Evolutionary conservation across 2,329 filamentous ascomycete species (phyloP).

Genomic region (Aspergillus sp.): DNA sequence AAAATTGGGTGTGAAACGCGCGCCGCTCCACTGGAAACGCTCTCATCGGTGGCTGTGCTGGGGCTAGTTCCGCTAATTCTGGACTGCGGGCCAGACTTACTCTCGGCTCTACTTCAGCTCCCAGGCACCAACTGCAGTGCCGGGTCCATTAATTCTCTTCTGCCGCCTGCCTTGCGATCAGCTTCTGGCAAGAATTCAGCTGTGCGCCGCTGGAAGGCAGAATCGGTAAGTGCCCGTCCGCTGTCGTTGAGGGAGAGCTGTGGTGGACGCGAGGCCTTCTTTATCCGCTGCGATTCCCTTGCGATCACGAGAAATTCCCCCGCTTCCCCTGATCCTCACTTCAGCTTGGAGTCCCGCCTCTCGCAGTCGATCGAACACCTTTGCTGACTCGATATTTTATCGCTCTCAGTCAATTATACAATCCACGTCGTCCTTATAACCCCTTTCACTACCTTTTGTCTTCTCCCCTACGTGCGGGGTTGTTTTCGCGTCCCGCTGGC

Average conservation of each 20-base stretch:
- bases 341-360: not conserved
- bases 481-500: conserved; percentile 10
- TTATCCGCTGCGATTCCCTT: not conserved
- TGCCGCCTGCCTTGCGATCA: not conserved
- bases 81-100: not conserved
- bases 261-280: not conserved
- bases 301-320: conserved; percentile 4
- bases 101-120: not conserved
- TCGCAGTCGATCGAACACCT: no score
- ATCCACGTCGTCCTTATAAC: not conserved
- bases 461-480: conserved; percentile 25
- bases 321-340: conserved; percentile 2
- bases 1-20: conserved; percentile 1
- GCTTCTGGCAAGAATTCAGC: not conserved
- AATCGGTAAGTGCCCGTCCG: conserved; percentile 2
- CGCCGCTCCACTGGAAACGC: conserved; percentile 2
- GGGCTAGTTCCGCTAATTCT: not conserved
- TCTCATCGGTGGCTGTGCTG: conserved; percentile 7
- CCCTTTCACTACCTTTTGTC: conserved; percentile 6
- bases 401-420: not conserved
- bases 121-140: conserved; percentile 1
- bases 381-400: not conserved
- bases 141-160: not conserved
- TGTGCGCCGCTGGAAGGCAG: conserved; percentile 2
- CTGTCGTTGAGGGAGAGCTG: not conserved